These are phyloP conservation scores for Suillus subalutaceus DNA, from an alignment of 768 basidiomycete genomes.

Conservation along the genomic window DNA sequence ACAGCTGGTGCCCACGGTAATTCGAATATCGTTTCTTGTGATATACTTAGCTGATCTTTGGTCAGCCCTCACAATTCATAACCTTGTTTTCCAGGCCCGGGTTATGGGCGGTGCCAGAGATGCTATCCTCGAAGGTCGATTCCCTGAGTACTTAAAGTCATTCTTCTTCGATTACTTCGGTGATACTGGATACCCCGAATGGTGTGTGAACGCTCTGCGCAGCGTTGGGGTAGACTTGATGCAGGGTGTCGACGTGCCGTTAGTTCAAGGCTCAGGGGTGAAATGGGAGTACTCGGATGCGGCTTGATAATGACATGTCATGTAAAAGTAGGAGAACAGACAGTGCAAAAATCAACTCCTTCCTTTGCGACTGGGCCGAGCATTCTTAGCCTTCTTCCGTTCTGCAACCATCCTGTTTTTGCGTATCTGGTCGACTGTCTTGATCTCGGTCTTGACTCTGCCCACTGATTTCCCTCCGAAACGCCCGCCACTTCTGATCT, in stretches of 20 bases:
- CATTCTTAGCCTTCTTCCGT: slow-evolving; percentile 76
- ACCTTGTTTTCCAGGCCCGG: slow-evolving; percentile 83
- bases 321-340: slow-evolving; percentile 12
- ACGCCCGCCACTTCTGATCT: slow-evolving; percentile 40
- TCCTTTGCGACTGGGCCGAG: slow-evolving; percentile 57
- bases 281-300: slow-evolving; percentile 80
- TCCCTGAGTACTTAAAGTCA: slow-evolving; percentile 72
- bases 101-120: slow-evolving; percentile 85
- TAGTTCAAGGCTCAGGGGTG: slow-evolving; percentile 63
- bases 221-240: slow-evolving; percentile 85
- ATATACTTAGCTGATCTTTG: slow-evolving; percentile 9
- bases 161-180: slow-evolving; percentile 85
- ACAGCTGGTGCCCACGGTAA: slow-evolving; percentile 86
- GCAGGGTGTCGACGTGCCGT: slow-evolving; percentile 50
- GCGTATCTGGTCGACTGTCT: slow-evolving; percentile 84
- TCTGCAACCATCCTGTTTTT: slow-evolving; percentile 70
- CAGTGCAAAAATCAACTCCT: slow-evolving; percentile 21
- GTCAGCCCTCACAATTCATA: slow-evolving; percentile 79
- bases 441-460: slow-evolving; percentile 81
- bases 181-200: slow-evolving; percentile 77
- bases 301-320: slow-evolving; percentile 18
- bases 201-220: slow-evolving; percentile 84
- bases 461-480: slow-evolving; percentile 62
- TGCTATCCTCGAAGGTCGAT: slow-evolving; percentile 76
- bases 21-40: slow-evolving; percentile 19